Evolutionary conservation across 73 alveolate species (phyloP), one percentile per base, ranked within the genome.

Genomic region (Paramecium tetraurelia): DNA sequence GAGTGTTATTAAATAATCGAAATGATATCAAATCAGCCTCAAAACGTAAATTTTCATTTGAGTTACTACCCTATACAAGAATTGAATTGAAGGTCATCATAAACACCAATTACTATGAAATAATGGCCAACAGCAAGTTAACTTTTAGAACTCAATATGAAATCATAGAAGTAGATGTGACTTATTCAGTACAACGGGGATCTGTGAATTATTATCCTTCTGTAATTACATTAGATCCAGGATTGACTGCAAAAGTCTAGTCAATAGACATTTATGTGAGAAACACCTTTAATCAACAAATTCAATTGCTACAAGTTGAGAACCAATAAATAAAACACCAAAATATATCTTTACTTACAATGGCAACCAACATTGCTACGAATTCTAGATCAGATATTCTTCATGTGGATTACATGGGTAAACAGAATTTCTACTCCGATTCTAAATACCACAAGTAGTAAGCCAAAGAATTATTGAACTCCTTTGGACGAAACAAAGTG

Each of bases 91-190:
- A 38, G 35, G 40, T 38, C 2, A 41, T 75, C 7, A 35, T 75
- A 1, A 75, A 75, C 38, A 75, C 87, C 12, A 75, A 75, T 41
- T 75, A 75, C n/a, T 75, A 75, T 35, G 68, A 41, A 75, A 38
- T 11, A 75, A 33, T 36, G 33, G 46, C 50, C 27, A 33, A 38
- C 9, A 38, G 63, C 18, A 41, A 35, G n/a, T 41, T 75, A 9
- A 75, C 87, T 10, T 41, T 75, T 38, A 75, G 46, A 35, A 75
- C 69, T 10, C 36, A 35, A 24, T 75, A 35, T 41, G 87, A 75
- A 18, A 29, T 75, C 11, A 75, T 75, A 31, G 87, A 75, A 29
- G 5, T 75, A 20, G 22, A 41, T 29, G 87, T 75, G 10, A 41
- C 20, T 2, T 35, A 35, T n/a, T 35, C 58, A 41, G 69, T 75